phyloP scores from a whole-genome alignment of 2,329 filamentous ascomycete genomes.

The Didymella sp. region DNA sequence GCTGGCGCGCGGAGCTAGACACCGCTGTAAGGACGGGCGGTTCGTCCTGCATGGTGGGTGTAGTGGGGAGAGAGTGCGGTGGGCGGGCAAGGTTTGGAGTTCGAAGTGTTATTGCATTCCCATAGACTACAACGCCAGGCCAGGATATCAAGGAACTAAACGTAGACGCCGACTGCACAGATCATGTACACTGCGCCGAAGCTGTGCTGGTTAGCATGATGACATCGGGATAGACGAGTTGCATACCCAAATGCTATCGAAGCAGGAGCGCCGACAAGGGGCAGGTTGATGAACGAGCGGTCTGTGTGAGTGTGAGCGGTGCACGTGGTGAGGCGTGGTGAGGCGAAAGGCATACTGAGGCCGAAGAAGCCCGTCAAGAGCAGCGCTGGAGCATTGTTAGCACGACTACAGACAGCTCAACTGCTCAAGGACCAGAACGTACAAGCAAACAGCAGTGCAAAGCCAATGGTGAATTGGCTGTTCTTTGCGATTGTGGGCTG shows the following conservation, averaged over 20 bases:
- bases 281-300: conserved; percentile 78
- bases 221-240: background rate
- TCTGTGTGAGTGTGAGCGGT: conserved; percentile 72
- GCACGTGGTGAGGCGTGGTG: conserved; percentile 2
- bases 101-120: conserved; percentile 47
- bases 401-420: conserved; percentile 8
- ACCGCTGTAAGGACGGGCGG: conserved; percentile 74
- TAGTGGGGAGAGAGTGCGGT: conserved; percentile 18
- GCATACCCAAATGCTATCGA: conserved; percentile 88
- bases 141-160: conserved; percentile 62
- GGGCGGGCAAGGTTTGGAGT: conserved; percentile 19
- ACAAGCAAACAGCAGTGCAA: conserved; percentile 74
- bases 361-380: conserved; percentile 80
- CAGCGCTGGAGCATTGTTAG: conserved; percentile 59
- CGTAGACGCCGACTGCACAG: conserved; percentile 97
- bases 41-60: conserved; percentile 45
- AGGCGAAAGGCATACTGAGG: conserved; percentile 68
- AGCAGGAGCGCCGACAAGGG: conserved; percentile 81
- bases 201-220: conserved; percentile 55
- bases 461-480: conserved; percentile 82
- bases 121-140: conserved; percentile 49
- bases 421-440: conserved; percentile 28
- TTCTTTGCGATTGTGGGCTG: conserved; percentile 79
- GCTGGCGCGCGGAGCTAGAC: conserved; percentile 76
- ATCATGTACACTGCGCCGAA: conserved; percentile 98